Base-by-base conservation (phyloP, 495 filamentous ascomycete species). In the Antarctomyces pellizariae region DNA sequence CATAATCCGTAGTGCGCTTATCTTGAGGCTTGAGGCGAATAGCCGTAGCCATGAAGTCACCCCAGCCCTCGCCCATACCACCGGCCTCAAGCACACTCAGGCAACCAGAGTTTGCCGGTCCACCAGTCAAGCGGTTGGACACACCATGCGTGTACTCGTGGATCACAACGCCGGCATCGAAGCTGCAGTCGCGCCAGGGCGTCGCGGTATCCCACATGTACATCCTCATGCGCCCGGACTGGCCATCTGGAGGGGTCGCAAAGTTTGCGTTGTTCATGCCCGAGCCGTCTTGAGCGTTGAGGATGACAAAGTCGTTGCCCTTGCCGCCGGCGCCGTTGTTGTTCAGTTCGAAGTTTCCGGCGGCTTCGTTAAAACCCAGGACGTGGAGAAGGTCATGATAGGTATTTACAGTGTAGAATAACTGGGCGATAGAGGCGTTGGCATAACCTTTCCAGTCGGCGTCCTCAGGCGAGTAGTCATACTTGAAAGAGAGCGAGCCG, bases 21-120 rank as follows among this genome's bases (percentile, higher is more conserved):
- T 62, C 57, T 13, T 10, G 16, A 9, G 49, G 15, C 48, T 59
- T 54, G 30, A 61, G 41, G 24, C 56, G 50, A 36, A 62, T 54
- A 11, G 56, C 55, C 0, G 52, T 57, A 4, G 52, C 54, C 39
- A 52, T 53, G 45, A 58, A 62, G 36, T 64, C 59, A 14, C 53
- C 45, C 60, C 60, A 63, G 22, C 60, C 60, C 31, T 63, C 60
- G 18, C 60, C 57, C 59, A 63, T 59, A 25, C 60, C 57, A 14
- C 56, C 53, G 2, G 50, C 41, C 35, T 64, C 57, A 7, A 43
- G 33, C 2, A 39, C 37, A 21, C 36, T 41, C 22, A 64, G 45
- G 31, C 57, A 63, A 41, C 44, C 45, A 13, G 50, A 39, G 42
- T 56, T 62, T 13, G 46, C 38, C 1, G 60, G 57, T 5, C 60